phyloP scores from a whole-genome alignment of 1,284 basidiomycete genomes.

The Trichosporon sp. region DNA sequence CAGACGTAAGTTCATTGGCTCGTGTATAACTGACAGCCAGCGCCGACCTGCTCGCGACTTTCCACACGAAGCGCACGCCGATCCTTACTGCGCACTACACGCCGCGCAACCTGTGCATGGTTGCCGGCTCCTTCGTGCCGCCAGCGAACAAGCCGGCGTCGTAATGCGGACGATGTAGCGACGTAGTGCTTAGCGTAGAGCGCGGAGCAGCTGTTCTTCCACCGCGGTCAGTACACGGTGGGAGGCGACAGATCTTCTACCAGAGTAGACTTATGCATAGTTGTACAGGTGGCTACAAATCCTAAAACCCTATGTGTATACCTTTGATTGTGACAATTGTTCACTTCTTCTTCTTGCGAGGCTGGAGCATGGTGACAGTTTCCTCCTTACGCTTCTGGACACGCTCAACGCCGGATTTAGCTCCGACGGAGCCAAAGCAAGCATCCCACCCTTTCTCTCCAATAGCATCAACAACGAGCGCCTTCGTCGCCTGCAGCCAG shows the following conservation, averaged over 20 bases:
- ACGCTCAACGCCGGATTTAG: conserved; percentile 21
- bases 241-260: background rate
- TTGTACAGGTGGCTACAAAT: background rate
- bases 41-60: conserved; percentile 80
- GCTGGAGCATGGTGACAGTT: conserved; percentile 46
- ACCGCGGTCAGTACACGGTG: too few relatives aligned
- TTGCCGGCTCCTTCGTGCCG: conserved; percentile 60
- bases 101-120: conserved; percentile 85
- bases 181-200: too few relatives aligned
- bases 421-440: conserved; percentile 21
- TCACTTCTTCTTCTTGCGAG: conserved; percentile 47
- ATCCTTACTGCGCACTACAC: conserved; percentile 90
- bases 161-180: too few relatives aligned
- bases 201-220: too few relatives aligned
- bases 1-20: conserved; percentile 33
- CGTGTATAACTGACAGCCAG: conserved; percentile 50
- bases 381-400: conserved; percentile 32
- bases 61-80: conserved; percentile 91
- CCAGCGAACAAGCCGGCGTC: conserved; percentile 27
- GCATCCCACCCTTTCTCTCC: conserved; percentile 29
- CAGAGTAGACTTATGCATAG: conserved; percentile 14
- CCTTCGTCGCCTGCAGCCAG: conserved; percentile 58
- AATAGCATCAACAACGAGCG: conserved; percentile 36
- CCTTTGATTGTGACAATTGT: too few relatives aligned
- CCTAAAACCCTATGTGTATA: background rate